A percentile compares a stretch with the other conserved stretches of the same genome.
Evolutionary conservation across 2,329 filamentous ascomycete species (phyloP).

Genomic region (Colletotrichum godetiae): DNA sequence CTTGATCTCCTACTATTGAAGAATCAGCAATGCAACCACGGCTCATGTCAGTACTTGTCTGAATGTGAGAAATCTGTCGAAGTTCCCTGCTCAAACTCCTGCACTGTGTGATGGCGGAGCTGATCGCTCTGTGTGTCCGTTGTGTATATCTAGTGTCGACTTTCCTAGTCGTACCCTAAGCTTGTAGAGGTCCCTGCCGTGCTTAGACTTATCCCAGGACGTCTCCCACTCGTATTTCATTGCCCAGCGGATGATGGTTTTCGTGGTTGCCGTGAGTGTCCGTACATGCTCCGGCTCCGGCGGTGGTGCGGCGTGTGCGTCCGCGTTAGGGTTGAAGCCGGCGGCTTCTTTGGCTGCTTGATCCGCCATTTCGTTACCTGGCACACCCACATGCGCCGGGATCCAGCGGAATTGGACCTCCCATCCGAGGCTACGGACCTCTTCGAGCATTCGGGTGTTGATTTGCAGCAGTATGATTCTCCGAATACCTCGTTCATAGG

Average conservation of each 20-base stretch:
- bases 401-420: conserved; percentile 37
- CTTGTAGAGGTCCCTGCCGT: conserved; percentile 18
- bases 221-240: conserved; percentile 18
- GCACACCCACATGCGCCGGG: conserved; percentile 37
- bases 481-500: too few species aligned
- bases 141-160: background rate
- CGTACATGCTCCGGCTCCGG: background rate
- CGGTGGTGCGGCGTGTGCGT: background rate
- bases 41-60: too few species aligned
- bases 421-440: too few species aligned
- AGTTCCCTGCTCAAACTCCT: too few species aligned
- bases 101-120: too few species aligned
- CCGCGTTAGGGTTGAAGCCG: conserved; percentile 42
- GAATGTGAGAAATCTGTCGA: too few species aligned
- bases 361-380: conserved; percentile 39
- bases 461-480: too few species aligned
- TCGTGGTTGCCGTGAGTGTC: conserved; percentile 22
- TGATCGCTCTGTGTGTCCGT: background rate
- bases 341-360: conserved; percentile 52
- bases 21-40: too few species aligned
- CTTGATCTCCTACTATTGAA: too few species aligned
- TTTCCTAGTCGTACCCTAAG: background rate
- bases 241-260: conserved; percentile 9
- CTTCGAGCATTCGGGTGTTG: too few species aligned
- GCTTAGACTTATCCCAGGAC: conserved; percentile 9